Base-by-base conservation (phyloP, 331 rosid species). In the Pyracantha coccinea region DNA sequence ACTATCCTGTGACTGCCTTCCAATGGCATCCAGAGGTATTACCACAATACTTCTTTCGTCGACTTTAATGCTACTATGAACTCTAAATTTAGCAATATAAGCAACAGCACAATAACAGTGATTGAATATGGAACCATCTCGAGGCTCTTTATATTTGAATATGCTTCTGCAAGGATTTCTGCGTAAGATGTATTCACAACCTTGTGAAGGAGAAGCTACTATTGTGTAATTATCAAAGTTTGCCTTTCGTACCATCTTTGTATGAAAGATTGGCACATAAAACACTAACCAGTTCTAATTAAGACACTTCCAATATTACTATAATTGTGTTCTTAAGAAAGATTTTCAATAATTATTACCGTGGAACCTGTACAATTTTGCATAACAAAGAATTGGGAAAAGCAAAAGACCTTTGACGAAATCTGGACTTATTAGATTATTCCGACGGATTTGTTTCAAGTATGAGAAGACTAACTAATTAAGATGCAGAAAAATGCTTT, bases 11-110 rank as follows among this genome's bases (percentile, higher is more conserved):
- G 77, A 91, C 98, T 74, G 96, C 85, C 83, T 91, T 91, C 79
- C 98, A 93, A 72, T 93, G 96, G 97, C 98, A 93, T 85, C 98
- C 98, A 9, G 97, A 93, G 97, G 98, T 91, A 83, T 77, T 71
- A 35, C 60, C 28, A 23, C 45, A 80, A 10, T 75, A 54, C 75
- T 19, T 23, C 11, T 50, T 50, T 50, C 9, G 0, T 35, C 29
- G 6, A 19, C 45, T 28, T 41, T 19, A 23, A 17, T 38, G 6
- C 15, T 10, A 38, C 45, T 2, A 10, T 38, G 9, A 10, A 10
- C 23, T 16, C 27, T 41, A 23, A 72, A 38, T 27, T 41, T n/a
- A 5, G 29, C 14, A 15, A 59, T 73, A 41, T 19, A 28, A 5
- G 27, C 69, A 59, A 25, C 23, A 10, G 14, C 44, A 11, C 15